phyloP scores from a whole-genome alignment of 2,329 filamentous ascomycete species.

The Cladophialophora bantiana region DNA sequence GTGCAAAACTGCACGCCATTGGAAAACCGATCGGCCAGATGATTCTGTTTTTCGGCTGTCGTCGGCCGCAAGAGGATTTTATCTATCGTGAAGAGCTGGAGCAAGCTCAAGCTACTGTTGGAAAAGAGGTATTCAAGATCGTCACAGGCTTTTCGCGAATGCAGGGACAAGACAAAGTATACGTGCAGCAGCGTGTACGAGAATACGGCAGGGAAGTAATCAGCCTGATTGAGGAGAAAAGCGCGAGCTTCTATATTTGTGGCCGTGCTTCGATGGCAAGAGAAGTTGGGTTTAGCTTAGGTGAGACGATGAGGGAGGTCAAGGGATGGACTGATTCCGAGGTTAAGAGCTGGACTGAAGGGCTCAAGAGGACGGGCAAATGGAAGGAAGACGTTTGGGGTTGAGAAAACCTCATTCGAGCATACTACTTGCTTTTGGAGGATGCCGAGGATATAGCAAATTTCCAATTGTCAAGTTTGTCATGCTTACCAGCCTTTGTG shows the following conservation, averaged over 20 bases:
- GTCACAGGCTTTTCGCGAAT: conserved; percentile 25
- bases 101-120: conserved; percentile 1
- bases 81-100: conserved; percentile 43
- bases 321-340: conserved; percentile 52
- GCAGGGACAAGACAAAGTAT: conserved; percentile 23
- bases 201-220: conserved; percentile 7
- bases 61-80: conserved; percentile 48
- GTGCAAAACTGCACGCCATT: conserved; percentile 9
- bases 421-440: not conserved
- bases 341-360: conserved; percentile 56
- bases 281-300: conserved; percentile 49
- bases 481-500: not conserved
- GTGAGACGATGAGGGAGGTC: conserved; percentile 40
- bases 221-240: conserved; percentile 22
- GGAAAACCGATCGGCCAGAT: conserved; percentile 43
- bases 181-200: conserved; percentile 23
- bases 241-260: conserved; percentile 30
- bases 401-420: conserved; percentile 32
- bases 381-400: conserved; percentile 65
- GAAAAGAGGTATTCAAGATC: conserved; percentile 28
- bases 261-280: conserved; percentile 29
- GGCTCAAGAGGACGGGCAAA: conserved; percentile 58
- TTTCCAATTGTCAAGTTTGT: not conserved
- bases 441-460: not conserved
- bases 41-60: conserved; percentile 54